Evolutionary conservation across 768 basidiomycete species (phyloP), one percentile per base, ranked within the genome.

Genomic region (Terana coerulea): DNA sequence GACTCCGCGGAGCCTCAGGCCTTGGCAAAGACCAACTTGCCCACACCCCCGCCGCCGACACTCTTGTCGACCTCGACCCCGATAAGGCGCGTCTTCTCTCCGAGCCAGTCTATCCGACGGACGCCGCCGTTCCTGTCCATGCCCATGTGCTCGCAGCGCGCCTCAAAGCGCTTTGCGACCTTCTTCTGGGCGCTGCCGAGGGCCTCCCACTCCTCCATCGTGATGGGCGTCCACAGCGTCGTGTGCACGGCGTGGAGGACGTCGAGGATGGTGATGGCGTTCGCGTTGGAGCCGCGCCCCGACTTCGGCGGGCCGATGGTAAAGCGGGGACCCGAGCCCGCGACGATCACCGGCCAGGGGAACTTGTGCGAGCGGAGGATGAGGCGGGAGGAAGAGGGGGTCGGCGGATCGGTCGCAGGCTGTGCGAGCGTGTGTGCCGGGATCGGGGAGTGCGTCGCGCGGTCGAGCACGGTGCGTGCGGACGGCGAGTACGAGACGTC

Each of bases 121-220:
- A 88, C 80, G n/a, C 85, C 85, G 17, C 74, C 74, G 24, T 84
- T 81, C 83, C 83, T 84, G 11, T 81, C 83, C 1, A 79, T 83
- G 24, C 82, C 83, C 64, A 78, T 74, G 57, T 71, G 73, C 49
- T 71, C 68, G 53, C 85, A 87, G 28, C 86, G 70, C 55, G 74
- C 73, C 63, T 86, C 79, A 58, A 86, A 87, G 29, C 83, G 82
- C 24, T 71, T 71, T 15, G 81, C 74, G 15, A 82, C 75, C 55
- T 77, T 78, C 43, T 81, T 75, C 62, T 86, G 84, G 22, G 72
- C 72, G 3, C 75, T 73, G 0, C 81, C 82, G 4, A 87, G 72
- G 0, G 72, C 65, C 42, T 77, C 76, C 85, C 86, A 88, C 58
- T 88, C 85, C 47, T 78, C 75, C 3, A 76, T 75, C 10, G 82